Evolutionary conservation across 768 basidiomycete genomes (phyloP).

Genomic region (Mycena metata): DNA sequence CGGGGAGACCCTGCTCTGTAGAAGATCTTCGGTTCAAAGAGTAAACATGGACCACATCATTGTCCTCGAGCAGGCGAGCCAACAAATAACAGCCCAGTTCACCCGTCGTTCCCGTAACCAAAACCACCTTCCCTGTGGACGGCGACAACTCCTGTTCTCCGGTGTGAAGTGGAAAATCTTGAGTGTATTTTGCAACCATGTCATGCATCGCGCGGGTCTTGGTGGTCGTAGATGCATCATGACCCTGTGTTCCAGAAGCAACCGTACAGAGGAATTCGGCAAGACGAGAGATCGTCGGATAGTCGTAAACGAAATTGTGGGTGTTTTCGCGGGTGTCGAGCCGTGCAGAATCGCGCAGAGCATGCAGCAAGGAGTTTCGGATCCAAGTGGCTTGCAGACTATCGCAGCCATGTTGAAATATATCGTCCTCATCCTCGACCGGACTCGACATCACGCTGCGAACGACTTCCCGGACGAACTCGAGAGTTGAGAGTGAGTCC

Average conservation of each 20-base stretch:
- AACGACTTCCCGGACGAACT: constrained; percentile 52
- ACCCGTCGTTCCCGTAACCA: constrained; percentile 53
- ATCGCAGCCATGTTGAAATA: constrained; percentile 59
- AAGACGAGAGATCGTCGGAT: constrained; percentile 50
- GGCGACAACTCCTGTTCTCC: not conserved
- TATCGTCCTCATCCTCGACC: constrained; percentile 49
- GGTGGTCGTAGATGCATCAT: not conserved
- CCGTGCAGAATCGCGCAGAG: constrained; percentile 45
- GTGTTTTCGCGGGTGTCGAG: constrained; percentile 41
- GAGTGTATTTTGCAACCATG: constrained; percentile 31
- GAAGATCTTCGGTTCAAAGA: constrained; percentile 44
- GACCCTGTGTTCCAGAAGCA: constrained; percentile 8
- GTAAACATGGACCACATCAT: constrained; percentile 42
- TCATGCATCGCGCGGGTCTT: constrained; percentile 34
- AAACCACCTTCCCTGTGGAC: constrained; percentile 35
- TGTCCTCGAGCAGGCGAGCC: constrained; percentile 38
- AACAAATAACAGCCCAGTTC: constrained; percentile 49
- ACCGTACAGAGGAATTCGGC: constrained; percentile 14
- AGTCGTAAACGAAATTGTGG: constrained; percentile 51
- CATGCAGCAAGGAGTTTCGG: constrained; percentile 53
- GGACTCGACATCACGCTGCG: constrained; percentile 45
- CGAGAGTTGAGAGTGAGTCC: constrained; percentile 38
- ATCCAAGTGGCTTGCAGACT: constrained; percentile 59
- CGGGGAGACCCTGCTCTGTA: constrained; percentile 35
- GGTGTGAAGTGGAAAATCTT: constrained; percentile 31